Evolutionary conservation across 2,329 filamentous ascomycete species (phyloP), one percentile per base, ranked within the genome.

Genomic region (Fusarium chaquense): DNA sequence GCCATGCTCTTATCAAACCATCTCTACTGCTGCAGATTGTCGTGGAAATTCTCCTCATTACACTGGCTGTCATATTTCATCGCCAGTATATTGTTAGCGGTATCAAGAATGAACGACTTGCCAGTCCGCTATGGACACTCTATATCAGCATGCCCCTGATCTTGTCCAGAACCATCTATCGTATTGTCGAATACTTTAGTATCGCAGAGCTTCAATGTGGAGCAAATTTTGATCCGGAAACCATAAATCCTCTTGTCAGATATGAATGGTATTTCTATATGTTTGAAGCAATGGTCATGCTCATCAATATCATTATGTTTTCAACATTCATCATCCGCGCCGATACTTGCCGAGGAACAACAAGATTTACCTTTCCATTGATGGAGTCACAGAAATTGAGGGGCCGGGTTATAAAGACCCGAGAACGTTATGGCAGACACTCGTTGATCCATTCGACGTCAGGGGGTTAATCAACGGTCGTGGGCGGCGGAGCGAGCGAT

Each of bases 221-320:
- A 32, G 73, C 80, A 11, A 78, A 75, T 4, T 77, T 82, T 49
- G 81, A 83, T 36, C 76, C 77, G 5, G 69, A 53, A 32, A 72
- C 68, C 2, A 65, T 85, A 3, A 83, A 80, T 13, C 81, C 84
- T 0, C 76, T 87, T 24, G 62, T 88, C n/a, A 81, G 85, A 24
- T 85, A 87, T 67, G 86, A 89, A 75, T 86, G 83, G 82, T 89
- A 83, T 76, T 89, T 89, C 65, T 87, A 85, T 70, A 80, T 88
- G 22, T 89, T 89, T 61, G 87, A 89, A 77, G 84, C 81, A 2
- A 67, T 73, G 0, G 74, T 87, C 15, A 89, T 89, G 87, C 69
- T 88, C 1, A 41, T 71, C 45, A 89, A 89, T 68, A 79, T 79
- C 12, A 75, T 80, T 33, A 72, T 89, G 69, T 80, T 86, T 80